Evolutionary conservation across 805 yeast genomes (phyloP), one percentile per base, ranked within the genome.

Genomic region (Hermanozyma aechmeae): DNA sequence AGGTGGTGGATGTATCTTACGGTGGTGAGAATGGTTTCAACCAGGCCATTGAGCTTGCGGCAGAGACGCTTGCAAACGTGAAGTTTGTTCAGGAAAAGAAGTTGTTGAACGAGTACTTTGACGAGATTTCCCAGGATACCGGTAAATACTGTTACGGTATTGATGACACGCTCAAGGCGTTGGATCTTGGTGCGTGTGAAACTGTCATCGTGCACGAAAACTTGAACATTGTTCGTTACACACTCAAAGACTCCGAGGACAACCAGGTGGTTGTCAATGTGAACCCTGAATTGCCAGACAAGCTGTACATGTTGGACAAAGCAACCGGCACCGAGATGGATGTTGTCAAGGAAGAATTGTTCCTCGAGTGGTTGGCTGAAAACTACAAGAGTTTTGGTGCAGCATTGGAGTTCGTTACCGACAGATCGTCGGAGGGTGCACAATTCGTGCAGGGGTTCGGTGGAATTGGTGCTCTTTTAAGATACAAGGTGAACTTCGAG

Each of bases 11-110:
- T 68, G 82, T 92, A 33, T 87, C 97, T 3, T 92, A 92, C 52
- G 99, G 99, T 61, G 98, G 99, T 55, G 98, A 92, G 63, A 92
- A 92, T 56, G 99, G 99, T 26, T 92, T 92, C 70, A 92, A 92
- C 66, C 99, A 92, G 68, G 99, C 99, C 25, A 93, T 92, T 48
- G 98, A 92, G 61, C 71, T 92, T 44, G 82, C 96, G 18, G 95
- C 96, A 17, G 99, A 92, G 68, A 82, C 98, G 16, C 71, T 92
- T 51, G 81, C 96, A 28, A 92, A 89, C 56, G 99, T 92, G 45
- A 92, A 92, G 60, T 92, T 92, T 55, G 89, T 92, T 37, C 98
- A 92, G 66, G 99, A 92, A 59, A 92, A 92, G 82, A 89, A 89
- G 66, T 73, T 92, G 48, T 78, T 92, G 53, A 81, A 83, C 38